Conservation (phyloP, 1,284 basidiomycete species). For the Porodaedalea pini region DNA sequence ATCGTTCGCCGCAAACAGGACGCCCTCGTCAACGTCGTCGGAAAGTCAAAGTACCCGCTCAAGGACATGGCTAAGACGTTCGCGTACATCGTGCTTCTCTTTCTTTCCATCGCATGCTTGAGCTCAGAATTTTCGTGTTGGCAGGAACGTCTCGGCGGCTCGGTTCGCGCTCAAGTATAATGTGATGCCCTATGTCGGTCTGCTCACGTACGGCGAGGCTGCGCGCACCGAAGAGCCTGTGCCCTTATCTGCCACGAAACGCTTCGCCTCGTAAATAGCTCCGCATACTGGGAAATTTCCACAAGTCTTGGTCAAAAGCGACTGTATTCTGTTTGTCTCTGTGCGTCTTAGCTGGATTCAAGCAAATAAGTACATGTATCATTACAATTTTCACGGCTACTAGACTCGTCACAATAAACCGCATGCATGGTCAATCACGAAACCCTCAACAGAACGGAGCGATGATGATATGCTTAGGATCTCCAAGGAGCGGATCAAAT, state of each 20-base stretch:
- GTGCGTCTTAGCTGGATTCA: too few relatives aligned
- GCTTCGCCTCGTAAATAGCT: too few relatives aligned
- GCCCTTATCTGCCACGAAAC: conserved; percentile 45
- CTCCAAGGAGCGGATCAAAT: background rate
- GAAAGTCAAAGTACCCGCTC: conserved; percentile 82
- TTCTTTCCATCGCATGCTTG: conserved; percentile 14
- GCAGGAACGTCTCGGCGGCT: conserved; percentile 61
- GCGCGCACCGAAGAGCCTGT: conserved; percentile 55
- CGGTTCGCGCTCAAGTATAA: conserved; percentile 83
- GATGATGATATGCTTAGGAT: too few relatives aligned
- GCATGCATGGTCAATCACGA: too few relatives aligned
- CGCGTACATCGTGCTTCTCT: conserved; percentile 56
- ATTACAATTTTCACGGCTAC: too few relatives aligned
- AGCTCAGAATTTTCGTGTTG: background rate
- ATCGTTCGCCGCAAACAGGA: conserved; percentile 79
- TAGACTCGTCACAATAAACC: too few relatives aligned
- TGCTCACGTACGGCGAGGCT: conserved; percentile 73
- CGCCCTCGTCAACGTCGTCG: conserved; percentile 57
- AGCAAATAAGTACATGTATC: too few relatives aligned
- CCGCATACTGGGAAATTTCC: too few relatives aligned
- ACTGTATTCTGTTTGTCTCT: too few relatives aligned
- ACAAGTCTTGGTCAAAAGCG: too few relatives aligned
- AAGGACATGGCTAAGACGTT: conserved; percentile 74
- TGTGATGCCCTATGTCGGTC: conserved; percentile 85
- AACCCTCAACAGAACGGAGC: background rate